phyloP scores from a whole-genome alignment of 129 eudicot genomes.

The Apium graveolens region DNA sequence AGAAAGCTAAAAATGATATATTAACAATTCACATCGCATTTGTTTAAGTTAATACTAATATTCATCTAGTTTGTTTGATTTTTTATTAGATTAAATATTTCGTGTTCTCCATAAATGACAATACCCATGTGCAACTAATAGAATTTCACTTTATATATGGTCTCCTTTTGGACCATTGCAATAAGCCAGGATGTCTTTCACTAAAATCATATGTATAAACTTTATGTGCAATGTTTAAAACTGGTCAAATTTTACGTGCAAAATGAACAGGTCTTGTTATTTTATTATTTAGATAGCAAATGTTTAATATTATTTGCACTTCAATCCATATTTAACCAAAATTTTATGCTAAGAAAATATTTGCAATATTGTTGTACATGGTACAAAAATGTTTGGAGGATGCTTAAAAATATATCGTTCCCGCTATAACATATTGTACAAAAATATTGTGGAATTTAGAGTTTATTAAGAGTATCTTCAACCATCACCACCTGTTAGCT shows the following conservation, averaged over 20 bases:
- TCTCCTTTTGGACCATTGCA: background rate
- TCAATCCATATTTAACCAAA: background rate
- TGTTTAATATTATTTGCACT: background rate
- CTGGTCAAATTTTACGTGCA: background rate
- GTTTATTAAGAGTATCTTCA: no score
- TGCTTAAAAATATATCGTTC: no score
- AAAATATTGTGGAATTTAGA: no score
- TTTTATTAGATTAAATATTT: background rate
- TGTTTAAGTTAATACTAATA: background rate
- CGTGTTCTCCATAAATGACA: slow-evolving; percentile 13
- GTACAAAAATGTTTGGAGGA: no score
- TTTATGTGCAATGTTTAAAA: background rate
- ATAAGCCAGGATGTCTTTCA: slow-evolving; percentile 6
- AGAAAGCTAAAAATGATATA: background rate
- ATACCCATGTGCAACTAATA: slow-evolving; percentile 29
- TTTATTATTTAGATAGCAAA: background rate
- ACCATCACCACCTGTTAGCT: no score
- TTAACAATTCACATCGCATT: background rate
- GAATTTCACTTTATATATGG: background rate
- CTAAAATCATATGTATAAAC: background rate
- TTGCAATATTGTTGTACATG: no score
- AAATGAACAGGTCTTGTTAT: background rate
- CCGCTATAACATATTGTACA: no score
- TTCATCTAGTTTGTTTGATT: background rate
- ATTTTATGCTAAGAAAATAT: background rate